Evolutionary conservation across 345 rosid species (phyloP), one percentile per base, ranked within the genome.

Genomic region (Reutealis trisperma): DNA sequence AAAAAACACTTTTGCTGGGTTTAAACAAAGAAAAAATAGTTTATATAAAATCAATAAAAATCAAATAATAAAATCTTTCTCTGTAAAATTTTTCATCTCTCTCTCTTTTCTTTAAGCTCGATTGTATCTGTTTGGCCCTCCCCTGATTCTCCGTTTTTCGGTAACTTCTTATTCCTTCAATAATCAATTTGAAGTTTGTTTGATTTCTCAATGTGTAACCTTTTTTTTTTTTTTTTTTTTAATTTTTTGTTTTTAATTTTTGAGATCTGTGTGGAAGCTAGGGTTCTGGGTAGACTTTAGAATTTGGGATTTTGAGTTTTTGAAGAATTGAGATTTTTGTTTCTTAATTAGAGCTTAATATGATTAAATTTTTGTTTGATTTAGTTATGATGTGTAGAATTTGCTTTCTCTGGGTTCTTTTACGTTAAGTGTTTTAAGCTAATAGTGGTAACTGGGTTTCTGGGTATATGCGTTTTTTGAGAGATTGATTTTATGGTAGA

Each of bases 231-330:
- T 37, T 24, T 2, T 2, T 34, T 25, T 10, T 34, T 15, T 5
- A 0, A 34, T 54, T 27, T 12, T 32, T 37, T 16, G 2, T 4
- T 51, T 42, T 16, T 34, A 0, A 34, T 54, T 37, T 37, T 9
- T 75, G 59, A 67, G 72, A 75, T 75, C 78, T 57, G 57, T 42
- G 58, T 37, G 41, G 62, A 54, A 55, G 55, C 57, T 75, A 24
- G 55, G 64, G 41, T 16, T 55, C 67, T 30, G 27, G 30, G 22
- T 10, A 25, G 13, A 37, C 6, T 75, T 41, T 55, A 42, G 10
- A 32, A 45, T 58, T 60, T 44, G 16, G 45, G 45, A 8, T 42
- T 19, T 16, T 51, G 27, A 7, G 25, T 52, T 37, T 67, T 51
- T 51, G 2, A 7, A 14, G 60, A 10, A 49, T 69, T 45, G 54